Evolutionary conservation across 176 grass and related monocot species (phyloP), one percentile per base, ranked within the genome.

Genomic region (Lolium perenne): DNA sequence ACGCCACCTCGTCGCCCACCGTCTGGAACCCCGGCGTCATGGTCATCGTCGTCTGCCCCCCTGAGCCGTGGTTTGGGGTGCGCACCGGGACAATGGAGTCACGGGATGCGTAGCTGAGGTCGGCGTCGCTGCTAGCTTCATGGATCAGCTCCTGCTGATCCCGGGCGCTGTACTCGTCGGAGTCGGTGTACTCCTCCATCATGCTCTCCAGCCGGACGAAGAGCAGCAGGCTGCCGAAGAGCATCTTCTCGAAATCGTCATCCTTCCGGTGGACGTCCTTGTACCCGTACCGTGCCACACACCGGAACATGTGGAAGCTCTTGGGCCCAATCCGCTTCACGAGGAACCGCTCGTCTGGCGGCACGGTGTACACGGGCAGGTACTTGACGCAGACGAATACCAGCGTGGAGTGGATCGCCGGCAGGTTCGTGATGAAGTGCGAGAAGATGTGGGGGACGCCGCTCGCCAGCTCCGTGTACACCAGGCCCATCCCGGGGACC

Each of bases 391-490:
- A 98, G 13, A 98, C 91, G 18, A 95, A 95, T 4, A 95, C 87
- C 61, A 98, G 85, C 1, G 94, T 89, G 0, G 92, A 91, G 87
- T 98, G 95, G 73, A 98, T 87, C 0, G 93, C 95, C 1, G 92
- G 95, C 20, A 97, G 89, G 57, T 97, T 94, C 68, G 95, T 97
- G 62, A 97, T 89, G 86, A 97, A 97, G 87, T 94, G 95, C 2
- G 95, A 94, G 78, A 97, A 97, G 76, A 94, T 97, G 84, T 89
- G 91, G 8, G 95, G 95, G 15, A 95, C 90, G 8, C 95, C 95
- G 18, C 81, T 94, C 0, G 88, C 88, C 25, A 97, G 82, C 51
- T 97, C 92, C 0, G 95, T 93, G 62, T 97, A 95, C 29, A 97
- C 92, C 54, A 97, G 83, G 5, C 95, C 95, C 12, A 97, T 89